These are phyloP conservation scores for Aureobasidium melanogenum DNA, from an alignment of 2,329 filamentous ascomycete genomes.

Conservation along the genomic window DNA sequence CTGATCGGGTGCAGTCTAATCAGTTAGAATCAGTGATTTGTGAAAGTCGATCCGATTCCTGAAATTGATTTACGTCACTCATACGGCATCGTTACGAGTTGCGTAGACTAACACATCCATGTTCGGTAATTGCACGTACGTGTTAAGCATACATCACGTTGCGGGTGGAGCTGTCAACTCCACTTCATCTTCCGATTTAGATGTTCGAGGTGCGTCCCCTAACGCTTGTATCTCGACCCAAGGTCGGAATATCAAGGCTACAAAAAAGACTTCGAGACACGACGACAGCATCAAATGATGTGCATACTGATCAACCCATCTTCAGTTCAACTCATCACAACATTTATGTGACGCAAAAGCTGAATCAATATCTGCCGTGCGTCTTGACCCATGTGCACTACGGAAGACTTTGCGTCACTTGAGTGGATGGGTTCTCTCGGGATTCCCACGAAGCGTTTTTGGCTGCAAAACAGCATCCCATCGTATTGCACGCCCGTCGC, in stretches of 20 bases:
- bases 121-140: slow-evolving; percentile 1
- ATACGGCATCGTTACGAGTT: slow-evolving; percentile 1
- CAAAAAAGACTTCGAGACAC: not conserved
- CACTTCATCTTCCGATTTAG: not conserved
- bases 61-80: not conserved
- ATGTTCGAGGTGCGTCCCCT: not conserved
- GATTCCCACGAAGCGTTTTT: too few species aligned
- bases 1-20: slow-evolving; percentile 4
- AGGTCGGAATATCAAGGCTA: not conserved
- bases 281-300: not conserved
- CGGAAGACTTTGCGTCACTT: not conserved
- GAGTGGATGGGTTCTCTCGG: too few species aligned
- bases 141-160: not conserved
- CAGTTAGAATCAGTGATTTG: not conserved
- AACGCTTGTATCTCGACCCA: not conserved
- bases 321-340: not conserved
- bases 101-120: not conserved
- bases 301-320: not conserved
- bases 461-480: too few species aligned
- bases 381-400: not conserved
- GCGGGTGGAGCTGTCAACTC: not conserved
- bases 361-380: not conserved
- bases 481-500: not conserved
- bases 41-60: not conserved
- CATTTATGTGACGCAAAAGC: not conserved